Base-by-base conservation (phyloP, 1,139 yeast genomes). In the Hansenula sp. region DNA sequence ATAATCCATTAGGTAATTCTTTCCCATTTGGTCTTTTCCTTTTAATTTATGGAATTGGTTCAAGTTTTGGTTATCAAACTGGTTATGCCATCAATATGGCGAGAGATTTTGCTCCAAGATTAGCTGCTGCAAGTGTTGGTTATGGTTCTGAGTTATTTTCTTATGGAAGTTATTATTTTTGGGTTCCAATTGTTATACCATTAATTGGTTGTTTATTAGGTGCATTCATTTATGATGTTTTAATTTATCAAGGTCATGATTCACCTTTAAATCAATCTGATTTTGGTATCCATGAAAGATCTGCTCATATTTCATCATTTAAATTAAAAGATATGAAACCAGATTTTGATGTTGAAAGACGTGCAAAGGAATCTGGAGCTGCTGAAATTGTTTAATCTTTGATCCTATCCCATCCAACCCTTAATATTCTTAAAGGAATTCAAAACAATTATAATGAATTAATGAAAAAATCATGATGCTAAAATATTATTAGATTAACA, bases 81-180 rank as follows among this genome's bases (percentile, higher is more conserved):
- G 77, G 77, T 29, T 70, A 71, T 50, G 77, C 77, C 35, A 58
- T 73, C 48, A 73, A 73, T 56, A 59, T 69, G 45, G 78, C 78
- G 20, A 69, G 79, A 60, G 79, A 73, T 56, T 62, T 72, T 41
- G 75, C 74, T 31, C 78, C 79, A 44, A 60, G 79, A 50, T 52
- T 73, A 35, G 76, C 75, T 26, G 56, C 74, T 26, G 61, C 60
- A 36, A 57, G 69, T 36, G 61, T 71, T 34, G 79, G 79, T 26
- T 71, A 71, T 47, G 67, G 71, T 36, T 52, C 62, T 38, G 60
- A 61, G 19, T 55, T 71, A 48, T 73, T 68, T 61, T 47, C 59
- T 14, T 51, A 58, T 10, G 63, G 69, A 38, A 59, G 63, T 48
- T 64, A 66, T 49, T 73, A 70, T 55, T 70, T 69, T 52, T 73